Conservation (phyloP, 257 asterid genomes). For the Solanum commersonii region DNA sequence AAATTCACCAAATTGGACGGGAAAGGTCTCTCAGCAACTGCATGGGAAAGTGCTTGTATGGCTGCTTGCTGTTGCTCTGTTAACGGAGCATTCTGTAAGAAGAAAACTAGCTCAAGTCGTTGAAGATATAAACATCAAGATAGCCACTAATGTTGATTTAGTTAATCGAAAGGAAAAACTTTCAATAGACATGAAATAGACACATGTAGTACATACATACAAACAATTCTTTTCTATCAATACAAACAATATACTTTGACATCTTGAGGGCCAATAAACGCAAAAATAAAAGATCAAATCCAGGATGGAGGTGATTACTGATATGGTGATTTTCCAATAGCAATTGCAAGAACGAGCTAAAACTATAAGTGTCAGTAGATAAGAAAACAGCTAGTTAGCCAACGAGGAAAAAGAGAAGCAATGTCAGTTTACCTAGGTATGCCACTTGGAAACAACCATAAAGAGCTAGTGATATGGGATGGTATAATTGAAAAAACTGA, state of each 20-base stretch:
- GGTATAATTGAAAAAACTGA: no score
- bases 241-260: not conserved
- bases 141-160: not conserved
- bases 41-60: conserved; percentile 85
- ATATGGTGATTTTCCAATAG: not conserved
- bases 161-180: not conserved
- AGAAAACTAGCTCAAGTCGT: not conserved
- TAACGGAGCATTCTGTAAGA: conserved; percentile 71
- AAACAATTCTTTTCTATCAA: not conserved
- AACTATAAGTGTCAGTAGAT: not conserved
- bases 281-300: not conserved
- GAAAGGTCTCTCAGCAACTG: conserved; percentile 85
- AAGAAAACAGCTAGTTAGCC: not conserved
- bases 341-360: not conserved
- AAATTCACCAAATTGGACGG: conserved; percentile 65
- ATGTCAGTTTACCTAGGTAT: no score
- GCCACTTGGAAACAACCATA: no score
- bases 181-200: not conserved
- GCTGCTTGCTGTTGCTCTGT: conserved; percentile 96
- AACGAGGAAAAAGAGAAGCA: not conserved
- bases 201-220: not conserved
- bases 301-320: not conserved
- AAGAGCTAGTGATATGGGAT: no score
- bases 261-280: not conserved
- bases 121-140: not conserved